Percentiles rank a stretch among this genome's conserved stretches.
Conservation (phyloP, 257 asterid genomes). For the Rhazya stricta region DNA sequence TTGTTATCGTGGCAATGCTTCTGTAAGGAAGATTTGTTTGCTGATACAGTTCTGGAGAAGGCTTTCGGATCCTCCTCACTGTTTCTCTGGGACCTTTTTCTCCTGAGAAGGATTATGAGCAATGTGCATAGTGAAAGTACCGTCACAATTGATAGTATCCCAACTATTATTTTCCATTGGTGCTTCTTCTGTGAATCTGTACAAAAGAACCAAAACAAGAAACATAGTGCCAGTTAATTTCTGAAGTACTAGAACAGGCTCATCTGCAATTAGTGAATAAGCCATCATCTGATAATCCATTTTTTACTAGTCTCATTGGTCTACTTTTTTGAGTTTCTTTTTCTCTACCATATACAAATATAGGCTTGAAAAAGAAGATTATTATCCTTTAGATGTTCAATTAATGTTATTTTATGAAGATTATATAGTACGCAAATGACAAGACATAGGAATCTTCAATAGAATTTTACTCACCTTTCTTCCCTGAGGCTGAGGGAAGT, state of each 20-base stretch:
- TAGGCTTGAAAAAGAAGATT: background rate
- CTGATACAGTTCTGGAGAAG: constrained; percentile 34
- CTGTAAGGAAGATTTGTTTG: constrained; percentile 36
- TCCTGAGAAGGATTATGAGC: constrained; percentile 39
- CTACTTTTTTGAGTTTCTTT: background rate
- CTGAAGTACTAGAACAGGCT: background rate
- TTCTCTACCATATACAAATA: background rate
- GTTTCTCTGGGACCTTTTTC: constrained; percentile 23
- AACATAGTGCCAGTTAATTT: background rate
- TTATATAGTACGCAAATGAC: background rate
- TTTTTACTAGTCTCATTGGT: background rate
- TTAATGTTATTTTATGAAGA: background rate
- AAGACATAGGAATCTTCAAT: background rate
- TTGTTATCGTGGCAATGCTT: constrained; percentile 33
- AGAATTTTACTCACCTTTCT: constrained; percentile 27
- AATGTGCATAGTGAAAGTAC: constrained; percentile 46
- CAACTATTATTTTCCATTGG: constrained; percentile 43
- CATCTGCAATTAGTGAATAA: background rate
- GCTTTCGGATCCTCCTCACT: constrained; percentile 36
- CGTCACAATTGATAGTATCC: constrained; percentile 47
- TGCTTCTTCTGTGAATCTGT: constrained; percentile 26
- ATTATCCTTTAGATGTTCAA: background rate
- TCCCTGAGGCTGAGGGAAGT: constrained; percentile 20
- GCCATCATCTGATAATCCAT: background rate
- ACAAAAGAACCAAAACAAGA: background rate